Percentiles rank a stretch among this genome's conserved stretches.
These are phyloP conservation scores for Russula abietina DNA, from an alignment of 768 basidiomycete species.

Conservation along the genomic window DNA sequence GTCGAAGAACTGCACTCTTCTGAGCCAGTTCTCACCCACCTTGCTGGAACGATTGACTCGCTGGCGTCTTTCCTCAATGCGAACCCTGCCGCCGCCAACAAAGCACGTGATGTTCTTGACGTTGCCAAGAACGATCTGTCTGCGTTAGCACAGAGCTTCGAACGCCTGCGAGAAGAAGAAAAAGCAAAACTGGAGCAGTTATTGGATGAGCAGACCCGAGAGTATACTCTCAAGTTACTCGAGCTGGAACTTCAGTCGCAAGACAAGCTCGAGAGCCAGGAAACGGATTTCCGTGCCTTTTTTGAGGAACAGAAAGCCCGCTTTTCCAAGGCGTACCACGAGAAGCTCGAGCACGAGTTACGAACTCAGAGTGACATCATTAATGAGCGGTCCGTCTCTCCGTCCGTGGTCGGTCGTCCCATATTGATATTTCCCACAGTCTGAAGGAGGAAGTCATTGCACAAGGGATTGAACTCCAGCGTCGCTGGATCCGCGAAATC, in stretches of 20 bases:
- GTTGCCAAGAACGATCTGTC: slow-evolving; percentile 78
- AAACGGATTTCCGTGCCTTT: slow-evolving; percentile 76
- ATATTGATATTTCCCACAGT: slow-evolving; percentile 36
- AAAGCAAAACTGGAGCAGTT: slow-evolving; percentile 53
- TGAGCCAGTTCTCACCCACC: slow-evolving; percentile 90
- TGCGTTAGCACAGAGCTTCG: slow-evolving; percentile 67
- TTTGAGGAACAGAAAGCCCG: slow-evolving; percentile 72
- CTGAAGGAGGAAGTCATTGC: slow-evolving; percentile 92
- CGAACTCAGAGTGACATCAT: slow-evolving; percentile 86
- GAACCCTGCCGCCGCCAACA: slow-evolving; percentile 58
- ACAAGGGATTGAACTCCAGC: slow-evolving; percentile 95
- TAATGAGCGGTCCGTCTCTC: slow-evolving; percentile 74
- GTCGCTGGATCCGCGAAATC: slow-evolving; percentile 93
- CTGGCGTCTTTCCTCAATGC: slow-evolving; percentile 78
- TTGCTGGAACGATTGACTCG: slow-evolving; percentile 88
- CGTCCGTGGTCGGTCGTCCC: background rate
- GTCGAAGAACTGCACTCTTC: slow-evolving; percentile 65
- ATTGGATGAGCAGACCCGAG: slow-evolving; percentile 77
- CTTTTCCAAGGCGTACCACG: slow-evolving; percentile 73
- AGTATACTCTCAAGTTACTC: slow-evolving; percentile 75
- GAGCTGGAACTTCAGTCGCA: slow-evolving; percentile 82
- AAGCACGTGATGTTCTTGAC: slow-evolving; percentile 71
- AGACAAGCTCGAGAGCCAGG: slow-evolving; percentile 78
- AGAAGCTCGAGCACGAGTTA: slow-evolving; percentile 81
- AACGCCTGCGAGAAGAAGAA: slow-evolving; percentile 76